These are phyloP conservation scores for Kluyveromyces sp. DNA, from an alignment of 1,139 yeast genomes.

Conservation along the genomic window DNA sequence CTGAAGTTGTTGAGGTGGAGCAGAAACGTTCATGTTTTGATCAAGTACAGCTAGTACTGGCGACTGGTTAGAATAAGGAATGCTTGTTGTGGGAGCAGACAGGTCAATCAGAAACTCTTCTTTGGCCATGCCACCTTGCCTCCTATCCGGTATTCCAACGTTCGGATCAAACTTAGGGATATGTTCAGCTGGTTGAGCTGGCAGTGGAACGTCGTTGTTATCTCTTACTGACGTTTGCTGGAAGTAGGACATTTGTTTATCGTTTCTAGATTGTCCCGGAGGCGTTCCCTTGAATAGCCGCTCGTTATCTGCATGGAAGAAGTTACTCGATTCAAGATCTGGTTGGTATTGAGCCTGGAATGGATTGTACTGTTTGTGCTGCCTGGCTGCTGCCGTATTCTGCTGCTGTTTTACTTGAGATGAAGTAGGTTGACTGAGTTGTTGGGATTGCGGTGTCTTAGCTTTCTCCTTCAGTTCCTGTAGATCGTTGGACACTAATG, in stretches of 20 bases:
- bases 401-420: slow-evolving; percentile 3
- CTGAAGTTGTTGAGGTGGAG: not conserved
- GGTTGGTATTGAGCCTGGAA: slow-evolving; percentile 5
- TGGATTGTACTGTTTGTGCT: slow-evolving; percentile 7
- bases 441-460: not conserved
- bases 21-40: not conserved
- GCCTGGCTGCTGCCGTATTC: slow-evolving; percentile 3
- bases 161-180: not conserved
- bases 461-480: not conserved
- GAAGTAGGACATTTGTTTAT: slow-evolving; percentile 2
- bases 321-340: not conserved
- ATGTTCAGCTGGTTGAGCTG: not conserved
- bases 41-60: not conserved
- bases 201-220: not conserved
- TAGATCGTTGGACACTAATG: not conserved
- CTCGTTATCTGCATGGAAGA: not conserved
- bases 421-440: not conserved
- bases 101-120: slow-evolving; percentile 7
- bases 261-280: slow-evolving; percentile 1
- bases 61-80: not conserved
- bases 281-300: slow-evolving; percentile 5
- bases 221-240: slow-evolving; percentile 1
- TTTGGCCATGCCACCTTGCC: too few species aligned
- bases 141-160: not conserved
- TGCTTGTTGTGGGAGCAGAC: slow-evolving; percentile 5